Base-by-base conservation (phyloP, 208 protist genomes). In the Acanthamoeba rhysodes region DNA sequence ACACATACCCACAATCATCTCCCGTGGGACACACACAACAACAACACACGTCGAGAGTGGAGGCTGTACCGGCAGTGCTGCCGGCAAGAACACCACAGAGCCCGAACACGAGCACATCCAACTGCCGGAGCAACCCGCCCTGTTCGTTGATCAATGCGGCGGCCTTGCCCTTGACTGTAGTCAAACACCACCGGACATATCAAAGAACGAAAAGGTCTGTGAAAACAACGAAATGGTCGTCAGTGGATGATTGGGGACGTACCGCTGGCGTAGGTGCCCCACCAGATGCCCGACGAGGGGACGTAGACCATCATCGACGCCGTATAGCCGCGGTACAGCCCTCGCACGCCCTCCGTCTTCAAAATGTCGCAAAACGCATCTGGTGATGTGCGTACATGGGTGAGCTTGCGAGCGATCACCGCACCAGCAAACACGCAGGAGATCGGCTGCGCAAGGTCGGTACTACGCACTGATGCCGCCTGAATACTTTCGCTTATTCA, bases 301-400 rank as follows among this genome's bases (percentile, higher is more conserved):
- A 91, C 85, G 32, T 91, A 91, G 7, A 91, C 85, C 62, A 91
- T 74, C 57, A 91, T 91, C n/a, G 57, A 74, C 22, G 62, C 62
- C 29, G 57, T 72, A 55, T 91, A 91, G 22, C 85, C 85, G n/a
- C 85, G 85, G 57, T 91, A 91, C 10, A 91, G 85, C 24, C 85
- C 85, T 10, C 85, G 85, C 34, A 91, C 18, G 0, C 85, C 85
- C 41, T 91, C 57, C 8, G 85, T 91, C 41, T 91, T 91, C 32
- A 74, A 70, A 48, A 91, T 91, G 8, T 64, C 53, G 24, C 62
- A 74, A 29, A 72, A 27, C 12, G 85, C 85, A 18, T 70, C 85
- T 91, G 57, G 53, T 22, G 53, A 6, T 41, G 12, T 20, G 18
- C 53, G 50, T 16, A 59, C 37, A 59, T 18, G 29, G 2, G 12